A percentile compares a stretch with the other conserved stretches of the same genome.
These are phyloP conservation scores for Arachnopeziza araneosa DNA, from an alignment of 2,329 filamentous ascomycete species.

Conservation along the genomic window DNA sequence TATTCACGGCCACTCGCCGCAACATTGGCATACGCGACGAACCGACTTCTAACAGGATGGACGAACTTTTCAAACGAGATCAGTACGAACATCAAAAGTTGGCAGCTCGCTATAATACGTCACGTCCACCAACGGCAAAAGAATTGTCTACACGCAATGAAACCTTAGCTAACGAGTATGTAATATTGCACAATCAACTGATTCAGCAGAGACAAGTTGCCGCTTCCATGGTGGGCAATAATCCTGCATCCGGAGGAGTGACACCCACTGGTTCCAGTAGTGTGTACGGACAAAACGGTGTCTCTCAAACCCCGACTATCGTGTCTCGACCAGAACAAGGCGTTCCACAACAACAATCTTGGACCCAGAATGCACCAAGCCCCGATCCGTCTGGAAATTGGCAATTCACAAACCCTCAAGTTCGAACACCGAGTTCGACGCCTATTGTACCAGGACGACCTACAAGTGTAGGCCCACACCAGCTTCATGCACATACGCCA, in stretches of 20 bases:
- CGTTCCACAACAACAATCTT: slow-evolving; percentile 1
- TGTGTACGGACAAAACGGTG: not conserved
- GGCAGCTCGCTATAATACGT: slow-evolving; percentile 21
- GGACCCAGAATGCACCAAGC: slow-evolving; percentile 8
- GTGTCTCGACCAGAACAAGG: slow-evolving; percentile 2
- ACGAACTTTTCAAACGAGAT: slow-evolving; percentile 34
- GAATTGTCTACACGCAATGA: slow-evolving; percentile 25
- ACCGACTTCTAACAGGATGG: slow-evolving; percentile 30
- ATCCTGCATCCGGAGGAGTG: slow-evolving; percentile 3
- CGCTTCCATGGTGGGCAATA: not conserved
- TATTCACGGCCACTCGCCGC: slow-evolving; percentile 47
- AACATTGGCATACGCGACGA: slow-evolving; percentile 39
- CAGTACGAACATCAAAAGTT: slow-evolving; percentile 30
- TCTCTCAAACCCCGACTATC: not conserved
- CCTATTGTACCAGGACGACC: slow-evolving; percentile 6
- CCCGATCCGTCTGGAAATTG: slow-evolving; percentile 7
- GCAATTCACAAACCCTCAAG: slow-evolving; percentile 5
- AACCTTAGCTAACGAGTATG: slow-evolving; percentile 18
- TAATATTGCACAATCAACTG: slow-evolving; percentile 8
- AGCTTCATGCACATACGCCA: slow-evolving; percentile 12
- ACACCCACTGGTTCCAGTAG: slow-evolving; percentile 13
- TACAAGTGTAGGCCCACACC: slow-evolving; percentile 10
- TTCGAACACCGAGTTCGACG: slow-evolving; percentile 5
- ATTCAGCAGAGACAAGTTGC: not conserved
- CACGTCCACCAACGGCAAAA: slow-evolving; percentile 21